A percentile compares a stretch with the other conserved stretches of the same genome.
phyloP scores from a whole-genome alignment of 2,329 filamentous ascomycete genomes.

The Epicoccum sorghinum region DNA sequence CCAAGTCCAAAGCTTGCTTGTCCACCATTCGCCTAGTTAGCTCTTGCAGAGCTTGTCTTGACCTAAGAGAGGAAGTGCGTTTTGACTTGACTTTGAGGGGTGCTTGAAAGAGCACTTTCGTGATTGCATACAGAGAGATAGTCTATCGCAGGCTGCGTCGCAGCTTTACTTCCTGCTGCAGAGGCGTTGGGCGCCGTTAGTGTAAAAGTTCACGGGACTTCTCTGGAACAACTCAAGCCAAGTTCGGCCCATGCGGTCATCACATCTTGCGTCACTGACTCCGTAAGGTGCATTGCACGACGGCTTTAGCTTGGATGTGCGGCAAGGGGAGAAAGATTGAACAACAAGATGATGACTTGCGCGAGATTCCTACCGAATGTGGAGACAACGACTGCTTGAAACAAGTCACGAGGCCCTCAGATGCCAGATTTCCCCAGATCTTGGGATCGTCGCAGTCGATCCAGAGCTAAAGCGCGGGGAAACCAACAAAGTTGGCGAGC shows the following conservation, averaged over 20 bases:
- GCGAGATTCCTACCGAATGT: conserved; percentile 15
- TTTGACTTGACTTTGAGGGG: not conserved
- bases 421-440: conserved; percentile 5
- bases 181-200: no score
- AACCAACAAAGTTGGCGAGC: conserved; percentile 1
- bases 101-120: not conserved
- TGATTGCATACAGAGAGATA: no score
- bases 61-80: not conserved
- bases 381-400: not conserved
- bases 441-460: conserved; percentile 10
- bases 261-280: conserved; percentile 1
- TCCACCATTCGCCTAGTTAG: conserved; percentile 3
- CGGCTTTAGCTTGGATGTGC: not conserved
- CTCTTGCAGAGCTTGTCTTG: conserved; percentile 10
- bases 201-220: not conserved
- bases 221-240: not conserved
- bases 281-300: conserved; percentile 2
- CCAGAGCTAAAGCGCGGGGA: conserved; percentile 12
- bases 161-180: no score
- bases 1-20: conserved; percentile 8
- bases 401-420: not conserved
- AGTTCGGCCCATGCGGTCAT: not conserved
- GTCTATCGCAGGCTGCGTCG: no score
- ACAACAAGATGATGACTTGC: not conserved
- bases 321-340: not conserved